phyloP scores from a whole-genome alignment of 768 basidiomycete genomes.

The Myochromella boudieri region DNA sequence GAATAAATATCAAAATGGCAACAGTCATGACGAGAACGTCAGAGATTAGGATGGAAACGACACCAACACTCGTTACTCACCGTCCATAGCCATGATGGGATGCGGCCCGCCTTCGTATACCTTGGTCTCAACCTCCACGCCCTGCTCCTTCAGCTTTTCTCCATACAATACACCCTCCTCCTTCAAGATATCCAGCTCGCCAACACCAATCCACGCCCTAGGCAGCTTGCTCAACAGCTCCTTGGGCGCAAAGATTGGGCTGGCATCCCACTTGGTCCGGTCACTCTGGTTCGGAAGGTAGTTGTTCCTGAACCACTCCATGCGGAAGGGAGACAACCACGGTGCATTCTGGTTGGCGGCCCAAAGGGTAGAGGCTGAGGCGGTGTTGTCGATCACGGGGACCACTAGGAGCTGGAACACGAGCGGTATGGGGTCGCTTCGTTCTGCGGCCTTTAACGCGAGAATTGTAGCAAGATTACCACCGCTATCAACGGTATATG shows the following conservation, averaged over 20 bases:
- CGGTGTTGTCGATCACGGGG: slow-evolving; percentile 74
- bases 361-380: slow-evolving; percentile 51
- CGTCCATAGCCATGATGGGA: slow-evolving; percentile 75
- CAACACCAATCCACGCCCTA: slow-evolving; percentile 60
- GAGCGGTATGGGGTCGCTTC: slow-evolving; percentile 49
- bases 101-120: slow-evolving; percentile 68
- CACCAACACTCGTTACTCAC: slow-evolving; percentile 39
- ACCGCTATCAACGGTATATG: slow-evolving; percentile 44
- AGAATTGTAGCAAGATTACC: slow-evolving; percentile 70
- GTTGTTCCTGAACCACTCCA: slow-evolving; percentile 73
- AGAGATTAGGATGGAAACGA: not conserved
- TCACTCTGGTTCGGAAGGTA: slow-evolving; percentile 67
- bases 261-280: slow-evolving; percentile 65
- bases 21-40: not conserved
- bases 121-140: slow-evolving; percentile 52
- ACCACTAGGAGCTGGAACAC: slow-evolving; percentile 67
- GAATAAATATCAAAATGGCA: not conserved
- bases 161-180: slow-evolving; percentile 69
- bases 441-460: slow-evolving; percentile 57
- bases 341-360: slow-evolving; percentile 54
- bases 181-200: slow-evolving; percentile 64
- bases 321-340: slow-evolving; percentile 59
- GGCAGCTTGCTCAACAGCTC: slow-evolving; percentile 51
- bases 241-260: slow-evolving; percentile 68
- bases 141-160: slow-evolving; percentile 50